Conservation (phyloP, 129 eudicot species). For the Artemisia annua region DNA sequence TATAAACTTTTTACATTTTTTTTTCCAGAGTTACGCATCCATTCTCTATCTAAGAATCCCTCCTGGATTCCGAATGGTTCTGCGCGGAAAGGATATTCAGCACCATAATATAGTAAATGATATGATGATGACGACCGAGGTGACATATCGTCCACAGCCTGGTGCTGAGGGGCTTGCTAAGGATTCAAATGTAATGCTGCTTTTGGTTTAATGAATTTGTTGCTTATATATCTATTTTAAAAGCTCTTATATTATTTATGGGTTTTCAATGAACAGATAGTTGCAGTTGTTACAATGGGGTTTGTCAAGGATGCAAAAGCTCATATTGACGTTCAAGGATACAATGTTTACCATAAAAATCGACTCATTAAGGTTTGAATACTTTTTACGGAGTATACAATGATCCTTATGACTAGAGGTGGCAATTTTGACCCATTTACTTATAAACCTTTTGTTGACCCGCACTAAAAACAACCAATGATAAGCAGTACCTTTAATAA, state of each 20-base stretch:
- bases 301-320: slow-evolving; percentile 94
- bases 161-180: slow-evolving; percentile 63
- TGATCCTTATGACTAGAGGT: not conserved
- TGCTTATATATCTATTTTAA: slow-evolving; percentile 19
- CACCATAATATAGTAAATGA: slow-evolving; percentile 95
- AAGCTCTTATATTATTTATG: slow-evolving; percentile 15
- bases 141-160: slow-evolving; percentile 86
- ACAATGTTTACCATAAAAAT: slow-evolving; percentile 95
- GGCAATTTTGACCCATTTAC: not conserved
- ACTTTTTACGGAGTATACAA: slow-evolving; percentile 7
- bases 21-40: slow-evolving; percentile 77
- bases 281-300: slow-evolving; percentile 90
- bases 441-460: not conserved
- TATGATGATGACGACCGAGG: slow-evolving; percentile 94
- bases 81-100: slow-evolving; percentile 91
- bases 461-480: too few species aligned
- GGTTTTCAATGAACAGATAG: slow-evolving; percentile 49
- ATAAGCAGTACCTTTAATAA: too few species aligned
- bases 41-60: slow-evolving; percentile 94
- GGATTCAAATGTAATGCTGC: slow-evolving; percentile 66
- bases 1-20: not conserved
- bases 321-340: slow-evolving; percentile 98
- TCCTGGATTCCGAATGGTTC: slow-evolving; percentile 76
- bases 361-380: slow-evolving; percentile 80
- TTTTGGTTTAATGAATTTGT: slow-evolving; percentile 11